phyloP scores from a whole-genome alignment of 2,329 filamentous ascomycete genomes.

The Canariomyces notabilis region DNA sequence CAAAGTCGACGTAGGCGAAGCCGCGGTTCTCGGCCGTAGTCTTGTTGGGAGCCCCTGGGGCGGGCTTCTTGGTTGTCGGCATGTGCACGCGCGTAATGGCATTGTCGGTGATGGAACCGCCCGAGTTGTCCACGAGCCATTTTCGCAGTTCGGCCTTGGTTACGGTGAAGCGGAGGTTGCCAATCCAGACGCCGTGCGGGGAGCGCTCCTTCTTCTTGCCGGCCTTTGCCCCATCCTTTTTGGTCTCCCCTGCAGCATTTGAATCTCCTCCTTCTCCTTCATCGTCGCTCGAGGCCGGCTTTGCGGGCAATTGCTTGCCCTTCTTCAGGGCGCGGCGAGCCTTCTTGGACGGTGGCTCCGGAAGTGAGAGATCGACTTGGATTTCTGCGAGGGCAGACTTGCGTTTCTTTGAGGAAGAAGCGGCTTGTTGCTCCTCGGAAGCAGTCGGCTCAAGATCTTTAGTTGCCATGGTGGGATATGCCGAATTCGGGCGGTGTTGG shows the following conservation, averaged over 20 bases:
- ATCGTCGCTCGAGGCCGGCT: slow-evolving; percentile 38
- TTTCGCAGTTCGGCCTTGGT: slow-evolving; percentile 69
- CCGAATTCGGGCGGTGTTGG: not conserved
- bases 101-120: slow-evolving; percentile 58
- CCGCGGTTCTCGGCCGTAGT: slow-evolving; percentile 69
- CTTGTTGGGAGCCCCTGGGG: slow-evolving; percentile 30
- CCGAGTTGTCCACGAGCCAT: slow-evolving; percentile 72
- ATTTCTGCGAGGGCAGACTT: slow-evolving; percentile 69
- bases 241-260: no score
- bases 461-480: slow-evolving; percentile 14
- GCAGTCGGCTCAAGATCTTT: slow-evolving; percentile 14
- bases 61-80: slow-evolving; percentile 52
- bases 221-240: slow-evolving; percentile 31
- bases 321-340: slow-evolving; percentile 87
- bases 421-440: slow-evolving; percentile 5
- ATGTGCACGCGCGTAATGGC: slow-evolving; percentile 82
- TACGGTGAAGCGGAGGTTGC: slow-evolving; percentile 82
- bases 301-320: slow-evolving; percentile 54
- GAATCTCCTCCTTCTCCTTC: slow-evolving; percentile 35
- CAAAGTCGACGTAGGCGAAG: slow-evolving; percentile 94
- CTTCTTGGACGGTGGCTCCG: slow-evolving; percentile 93
- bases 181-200: slow-evolving; percentile 87
- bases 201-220: slow-evolving; percentile 56
- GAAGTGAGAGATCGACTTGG: slow-evolving; percentile 83
- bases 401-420: slow-evolving; percentile 57